phyloP scores from a whole-genome alignment of 208 protist species.

The Wallacemonas sp. region DNA sequence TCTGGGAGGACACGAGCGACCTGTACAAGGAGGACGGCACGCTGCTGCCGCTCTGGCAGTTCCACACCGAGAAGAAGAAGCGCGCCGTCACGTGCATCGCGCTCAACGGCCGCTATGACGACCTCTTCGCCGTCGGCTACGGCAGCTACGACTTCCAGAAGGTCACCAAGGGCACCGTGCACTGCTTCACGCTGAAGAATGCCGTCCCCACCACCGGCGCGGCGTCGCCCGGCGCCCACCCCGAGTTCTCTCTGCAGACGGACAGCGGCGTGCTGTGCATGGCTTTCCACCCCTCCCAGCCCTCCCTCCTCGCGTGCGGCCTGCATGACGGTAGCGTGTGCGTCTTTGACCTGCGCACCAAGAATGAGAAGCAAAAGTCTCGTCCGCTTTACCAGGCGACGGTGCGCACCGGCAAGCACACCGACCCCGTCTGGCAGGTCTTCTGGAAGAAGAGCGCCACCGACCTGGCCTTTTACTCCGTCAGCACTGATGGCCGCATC shows the following conservation, averaged over 20 bases:
- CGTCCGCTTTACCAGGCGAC: conserved; percentile 92
- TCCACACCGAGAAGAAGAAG: conserved; percentile 88
- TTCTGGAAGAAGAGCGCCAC: conserved; percentile 62
- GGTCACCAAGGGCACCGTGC: conserved; percentile 92
- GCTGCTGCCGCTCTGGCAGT: conserved; percentile 97
- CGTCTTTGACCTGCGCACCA: conserved; percentile 93
- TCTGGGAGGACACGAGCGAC: conserved; percentile 97
- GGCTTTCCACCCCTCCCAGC: conserved; percentile 93
- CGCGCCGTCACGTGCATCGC: conserved; percentile 93
- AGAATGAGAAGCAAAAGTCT: conserved; percentile 47
- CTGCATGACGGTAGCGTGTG: conserved; percentile 96
- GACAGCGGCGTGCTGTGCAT: conserved; percentile 96
- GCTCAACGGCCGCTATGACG: conserved; percentile 95
- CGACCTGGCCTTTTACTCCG: conserved; percentile 94
- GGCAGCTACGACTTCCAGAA: conserved; percentile 98
- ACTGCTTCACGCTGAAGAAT: conserved; percentile 98
- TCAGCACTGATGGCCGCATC: conserved; percentile 96
- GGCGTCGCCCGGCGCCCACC: conserved; percentile 66
- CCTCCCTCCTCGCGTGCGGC: conserved; percentile 93
- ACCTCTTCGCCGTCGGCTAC: conserved; percentile 97
- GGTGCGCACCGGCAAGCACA: conserved; percentile 96
- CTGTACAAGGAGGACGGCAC: conserved; percentile 94
- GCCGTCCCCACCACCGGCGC: conserved; percentile 73
- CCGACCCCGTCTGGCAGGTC: conserved; percentile 97
- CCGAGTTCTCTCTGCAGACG: conserved; percentile 92